Evolutionary conservation across 371 early-diverging fungal genomes (phyloP).

Genomic region (Neoconidiobolus thromboides): DNA sequence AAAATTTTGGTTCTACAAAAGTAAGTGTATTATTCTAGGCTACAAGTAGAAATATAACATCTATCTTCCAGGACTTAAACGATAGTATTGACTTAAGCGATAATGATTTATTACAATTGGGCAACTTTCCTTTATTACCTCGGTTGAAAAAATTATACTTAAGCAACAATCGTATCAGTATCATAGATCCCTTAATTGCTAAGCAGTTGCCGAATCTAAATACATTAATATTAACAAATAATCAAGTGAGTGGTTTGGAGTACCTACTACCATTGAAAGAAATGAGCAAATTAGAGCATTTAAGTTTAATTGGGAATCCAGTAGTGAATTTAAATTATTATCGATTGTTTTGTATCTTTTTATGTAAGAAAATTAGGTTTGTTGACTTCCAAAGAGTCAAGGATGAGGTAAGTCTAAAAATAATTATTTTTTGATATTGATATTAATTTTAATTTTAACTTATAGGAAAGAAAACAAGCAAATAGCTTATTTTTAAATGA

Average conservation of each 20-base stretch:
- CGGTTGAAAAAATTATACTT: constrained; percentile 61
- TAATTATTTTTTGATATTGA: too few relatives aligned
- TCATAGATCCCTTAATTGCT: constrained; percentile 40
- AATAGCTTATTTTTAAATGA: neutral
- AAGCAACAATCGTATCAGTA: constrained; percentile 69
- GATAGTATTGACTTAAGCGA: constrained; percentile 84
- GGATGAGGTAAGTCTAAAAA: constrained; percentile 28
- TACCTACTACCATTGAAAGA: constrained; percentile 54
- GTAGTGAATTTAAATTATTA: constrained; percentile 65
- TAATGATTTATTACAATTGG: constrained; percentile 68
- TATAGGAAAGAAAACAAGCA: neutral
- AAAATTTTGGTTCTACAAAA: constrained; percentile 88
- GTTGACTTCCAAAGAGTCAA: constrained; percentile 65
- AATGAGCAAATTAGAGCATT: constrained; percentile 28
- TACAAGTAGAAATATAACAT: neutral
- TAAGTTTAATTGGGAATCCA: constrained; percentile 73
- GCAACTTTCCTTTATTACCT: constrained; percentile 69
- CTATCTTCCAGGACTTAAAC: constrained; percentile 46
- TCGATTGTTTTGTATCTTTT: constrained; percentile 60
- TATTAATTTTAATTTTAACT: too few relatives aligned
- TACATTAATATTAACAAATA: constrained; percentile 69
- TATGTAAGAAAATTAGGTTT: constrained; percentile 49
- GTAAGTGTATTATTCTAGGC: constrained; percentile 17
- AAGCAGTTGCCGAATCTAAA: constrained; percentile 52
- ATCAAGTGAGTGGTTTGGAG: constrained; percentile 56